Percentiles rank a stretch among this genome's conserved stretches.
phyloP scores from a whole-genome alignment of 2,329 filamentous ascomycete genomes.

The Monosporascus sp. region DNA sequence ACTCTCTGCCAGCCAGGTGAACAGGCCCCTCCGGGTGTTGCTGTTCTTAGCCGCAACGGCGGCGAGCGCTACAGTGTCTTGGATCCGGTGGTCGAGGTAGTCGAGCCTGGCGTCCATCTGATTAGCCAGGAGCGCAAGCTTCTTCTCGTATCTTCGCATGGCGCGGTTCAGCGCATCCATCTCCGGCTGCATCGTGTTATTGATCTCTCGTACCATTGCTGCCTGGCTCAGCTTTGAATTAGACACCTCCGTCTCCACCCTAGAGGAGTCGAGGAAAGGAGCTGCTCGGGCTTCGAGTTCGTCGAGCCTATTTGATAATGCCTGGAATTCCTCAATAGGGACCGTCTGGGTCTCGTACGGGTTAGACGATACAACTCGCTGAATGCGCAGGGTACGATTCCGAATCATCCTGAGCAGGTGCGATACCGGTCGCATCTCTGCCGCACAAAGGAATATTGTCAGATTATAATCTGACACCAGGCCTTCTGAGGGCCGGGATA shows the following conservation, averaged over 20 bases:
- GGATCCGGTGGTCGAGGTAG: slow-evolving; percentile 64
- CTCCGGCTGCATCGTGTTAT: slow-evolving; percentile 67
- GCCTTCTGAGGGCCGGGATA: slow-evolving; percentile 78
- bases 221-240: slow-evolving; percentile 33
- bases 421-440: slow-evolving; percentile 76
- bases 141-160: slow-evolving; percentile 87
- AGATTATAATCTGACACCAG: slow-evolving; percentile 91
- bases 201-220: slow-evolving; percentile 51
- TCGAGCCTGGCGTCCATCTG: slow-evolving; percentile 73
- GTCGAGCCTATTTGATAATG: slow-evolving; percentile 61
- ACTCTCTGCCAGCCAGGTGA: slow-evolving; percentile 34
- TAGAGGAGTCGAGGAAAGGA: slow-evolving; percentile 23
- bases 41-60: slow-evolving; percentile 62
- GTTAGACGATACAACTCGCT: slow-evolving; percentile 61
- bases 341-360: slow-evolving; percentile 35
- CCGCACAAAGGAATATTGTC: slow-evolving; percentile 80
- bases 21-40: slow-evolving; percentile 30
- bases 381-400: slow-evolving; percentile 72
- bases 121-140: slow-evolving; percentile 66
- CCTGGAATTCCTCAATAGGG: slow-evolving; percentile 41
- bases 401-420: slow-evolving; percentile 79
- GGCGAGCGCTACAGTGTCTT: slow-evolving; percentile 76
- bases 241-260: slow-evolving; percentile 23
- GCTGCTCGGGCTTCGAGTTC: slow-evolving; percentile 58
- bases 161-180: slow-evolving; percentile 85